phyloP scores from a whole-genome alignment of 2,329 filamentous ascomycete genomes.

The Fusarium sp. region DNA sequence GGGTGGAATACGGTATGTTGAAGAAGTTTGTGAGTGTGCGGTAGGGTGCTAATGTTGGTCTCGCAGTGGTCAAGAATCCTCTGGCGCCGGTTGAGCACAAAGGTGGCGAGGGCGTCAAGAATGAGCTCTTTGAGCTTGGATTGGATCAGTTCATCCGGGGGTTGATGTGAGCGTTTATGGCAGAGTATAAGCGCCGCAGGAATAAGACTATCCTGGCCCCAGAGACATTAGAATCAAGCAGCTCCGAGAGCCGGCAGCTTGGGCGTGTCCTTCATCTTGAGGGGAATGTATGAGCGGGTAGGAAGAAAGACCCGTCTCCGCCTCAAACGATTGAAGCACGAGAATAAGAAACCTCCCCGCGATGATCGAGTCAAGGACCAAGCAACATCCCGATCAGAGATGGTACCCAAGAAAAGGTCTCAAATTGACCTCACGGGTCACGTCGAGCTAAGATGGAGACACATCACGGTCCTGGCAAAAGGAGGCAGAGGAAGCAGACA shows the following conservation, averaged over 20 bases:
- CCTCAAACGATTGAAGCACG: background rate
- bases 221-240: background rate
- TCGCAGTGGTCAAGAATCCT: constrained; percentile 72
- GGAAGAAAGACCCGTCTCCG: background rate
- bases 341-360: background rate
- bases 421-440: background rate
- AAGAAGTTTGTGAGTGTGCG: rapidly evolving
- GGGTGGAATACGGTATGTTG: constrained; percentile 85
- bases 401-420: background rate
- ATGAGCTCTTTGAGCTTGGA: constrained; percentile 74
- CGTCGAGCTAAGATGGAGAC: background rate
- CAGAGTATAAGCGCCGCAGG: constrained; percentile 2
- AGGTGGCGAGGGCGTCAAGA: constrained; percentile 72
- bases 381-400: background rate
- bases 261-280: background rate
- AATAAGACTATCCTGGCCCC: constrained; percentile 2
- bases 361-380: background rate
- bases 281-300: background rate
- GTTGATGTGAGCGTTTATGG: constrained; percentile 57
- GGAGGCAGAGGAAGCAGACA: background rate
- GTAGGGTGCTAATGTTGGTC: background rate
- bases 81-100: constrained; percentile 73
- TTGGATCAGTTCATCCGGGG: constrained; percentile 80
- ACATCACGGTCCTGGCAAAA: constrained; percentile 6
- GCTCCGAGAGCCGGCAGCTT: background rate